phyloP scores from a whole-genome alignment of 2,329 filamentous ascomycete species.

The Colletotrichum chrysophilum region DNA sequence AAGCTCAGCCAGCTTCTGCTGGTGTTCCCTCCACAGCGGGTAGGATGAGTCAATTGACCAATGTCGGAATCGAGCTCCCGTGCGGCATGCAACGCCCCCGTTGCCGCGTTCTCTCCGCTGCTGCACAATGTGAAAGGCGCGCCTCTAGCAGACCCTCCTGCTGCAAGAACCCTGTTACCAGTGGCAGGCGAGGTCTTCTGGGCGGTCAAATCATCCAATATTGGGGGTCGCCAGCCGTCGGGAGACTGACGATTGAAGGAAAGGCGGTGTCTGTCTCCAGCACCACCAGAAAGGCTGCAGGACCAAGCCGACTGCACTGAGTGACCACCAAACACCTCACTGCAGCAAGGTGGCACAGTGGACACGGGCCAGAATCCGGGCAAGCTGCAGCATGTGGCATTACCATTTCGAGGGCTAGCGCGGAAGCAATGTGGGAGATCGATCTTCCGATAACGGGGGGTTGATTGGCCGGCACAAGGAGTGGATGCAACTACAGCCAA shows the following conservation, averaged over 20 bases:
- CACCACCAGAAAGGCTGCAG: neutral
- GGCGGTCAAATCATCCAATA: neutral
- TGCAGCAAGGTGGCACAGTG: neutral
- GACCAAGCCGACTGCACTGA: neutral
- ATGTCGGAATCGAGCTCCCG: neutral
- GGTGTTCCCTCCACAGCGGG: neutral
- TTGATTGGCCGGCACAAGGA: neutral
- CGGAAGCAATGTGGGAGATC: neutral
- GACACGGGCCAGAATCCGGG: conserved; percentile 5
- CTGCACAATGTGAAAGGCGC: neutral
- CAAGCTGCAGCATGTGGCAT: conserved; percentile 21
- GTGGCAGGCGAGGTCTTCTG: neutral
- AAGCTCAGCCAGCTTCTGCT: neutral
- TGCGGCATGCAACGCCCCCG: neutral
- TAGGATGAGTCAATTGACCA: neutral
- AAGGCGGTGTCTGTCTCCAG: conserved; percentile 19
- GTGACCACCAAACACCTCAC: neutral
- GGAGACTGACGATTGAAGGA: neutral
- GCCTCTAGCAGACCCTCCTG: neutral
- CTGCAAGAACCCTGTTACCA: neutral
- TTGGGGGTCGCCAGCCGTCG: neutral
- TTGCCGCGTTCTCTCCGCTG: neutral
- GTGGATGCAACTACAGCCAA: neutral
- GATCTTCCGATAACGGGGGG: conserved; percentile 19
- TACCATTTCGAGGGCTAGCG: neutral